Base-by-base conservation (phyloP, 352 stramenopile genomes). In the Thalassiosira livingstoniorum region DNA sequence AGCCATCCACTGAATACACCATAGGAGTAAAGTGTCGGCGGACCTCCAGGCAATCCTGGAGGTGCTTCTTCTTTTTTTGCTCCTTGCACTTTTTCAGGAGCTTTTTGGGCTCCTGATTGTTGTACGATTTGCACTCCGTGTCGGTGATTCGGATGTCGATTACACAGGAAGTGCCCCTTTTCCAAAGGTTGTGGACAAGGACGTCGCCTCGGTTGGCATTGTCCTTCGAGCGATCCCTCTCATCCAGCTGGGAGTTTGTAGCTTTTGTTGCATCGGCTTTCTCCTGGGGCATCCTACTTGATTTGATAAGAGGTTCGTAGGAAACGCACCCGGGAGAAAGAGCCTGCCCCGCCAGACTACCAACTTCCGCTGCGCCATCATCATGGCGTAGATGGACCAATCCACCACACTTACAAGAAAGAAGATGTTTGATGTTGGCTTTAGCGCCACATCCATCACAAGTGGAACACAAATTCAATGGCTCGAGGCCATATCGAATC, bases 351-450 rank as follows among this genome's bases (percentile, higher is more conserved):
- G 45, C 66, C 1, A 88, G 54, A 60, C 74, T 45, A 7, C 32
- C 7, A 25, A 35, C 84, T 55, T 87, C 67, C 31, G 75, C 45
- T 11, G 21, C 31, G 3, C 76, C 65, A 43, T 85, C 76, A 62
- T 88, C 66, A 53, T 90, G 77, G 18, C 80, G 68, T 0, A 79
- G 39, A 57, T 72, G 55, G 0, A 85, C 70, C 23, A 88, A 31
- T 13, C 85, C 78, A 13, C 70, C 85, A 3, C 39, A 23, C 45
- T 79, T 82, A 69, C 81, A 90, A 1, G 60, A 43, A 1, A 85
- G 42, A 4, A 61, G 63, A 58, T 89, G 77, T n/a, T 91, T 67
- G 15, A 87, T 60, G 3, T 69, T 78, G n/a, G 87, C 75, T 2
- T 37, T 45, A 10, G 11, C 21, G n/a, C 72, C 65, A 43, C 85